Percentiles rank a stretch among this genome's conserved stretches.
These are phyloP conservation scores for Heterococcus sp. DNA, from an alignment of 108 stramenopile genomes.

Conservation along the genomic window DNA sequence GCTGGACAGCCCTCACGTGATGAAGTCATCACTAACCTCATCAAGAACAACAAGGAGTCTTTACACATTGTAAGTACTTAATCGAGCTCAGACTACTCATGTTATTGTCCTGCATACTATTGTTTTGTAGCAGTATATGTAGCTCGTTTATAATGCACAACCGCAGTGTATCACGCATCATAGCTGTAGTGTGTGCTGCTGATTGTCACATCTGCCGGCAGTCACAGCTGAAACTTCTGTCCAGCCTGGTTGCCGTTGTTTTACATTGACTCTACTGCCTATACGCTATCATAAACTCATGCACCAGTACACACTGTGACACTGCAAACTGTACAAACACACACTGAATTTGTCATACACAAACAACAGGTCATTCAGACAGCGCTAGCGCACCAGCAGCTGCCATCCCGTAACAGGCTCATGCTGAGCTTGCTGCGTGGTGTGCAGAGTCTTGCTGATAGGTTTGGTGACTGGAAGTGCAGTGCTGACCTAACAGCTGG, in stretches of 20 bases:
- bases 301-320: no score
- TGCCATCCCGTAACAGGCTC: constrained; percentile 56
- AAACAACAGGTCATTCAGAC: not conserved
- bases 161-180: not conserved
- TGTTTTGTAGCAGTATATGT: no score
- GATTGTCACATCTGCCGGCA: not conserved
- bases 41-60: constrained; percentile 73
- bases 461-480: constrained; percentile 49
- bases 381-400: constrained; percentile 68
- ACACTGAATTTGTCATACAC: not conserved
- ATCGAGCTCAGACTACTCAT: not conserved
- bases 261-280: no score
- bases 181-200: not conserved
- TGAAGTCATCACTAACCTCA: constrained; percentile 72
- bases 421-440: constrained; percentile 72
- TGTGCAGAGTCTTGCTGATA: constrained; percentile 67
- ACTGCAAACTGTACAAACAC: not conserved
- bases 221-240: not conserved
- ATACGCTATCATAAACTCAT: no score
- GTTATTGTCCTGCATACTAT: no score
- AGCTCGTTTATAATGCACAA: not conserved
- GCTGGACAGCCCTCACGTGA: constrained; percentile 75
- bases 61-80: not conserved
- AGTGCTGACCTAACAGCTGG: constrained; percentile 54
- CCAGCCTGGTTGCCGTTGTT: not conserved